Conservation (phyloP, 2,329 filamentous ascomycete genomes). For the Epichloe coenophiala region DNA sequence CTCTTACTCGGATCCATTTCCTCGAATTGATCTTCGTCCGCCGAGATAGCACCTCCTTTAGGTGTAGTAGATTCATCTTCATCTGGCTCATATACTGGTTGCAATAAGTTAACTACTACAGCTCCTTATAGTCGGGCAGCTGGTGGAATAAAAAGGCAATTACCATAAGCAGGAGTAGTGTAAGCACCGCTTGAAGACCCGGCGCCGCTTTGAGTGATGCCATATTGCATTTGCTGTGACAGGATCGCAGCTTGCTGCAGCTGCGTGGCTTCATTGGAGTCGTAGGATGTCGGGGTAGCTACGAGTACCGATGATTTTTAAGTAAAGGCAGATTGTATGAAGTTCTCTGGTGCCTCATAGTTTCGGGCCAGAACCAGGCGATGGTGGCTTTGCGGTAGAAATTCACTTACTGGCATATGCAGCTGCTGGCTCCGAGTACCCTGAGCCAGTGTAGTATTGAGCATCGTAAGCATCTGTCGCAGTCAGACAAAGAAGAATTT, state of each 20-base stretch:
- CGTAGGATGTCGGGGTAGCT: not conserved
- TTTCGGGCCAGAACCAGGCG: not conserved
- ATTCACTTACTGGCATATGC: not conserved
- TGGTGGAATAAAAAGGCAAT: not conserved
- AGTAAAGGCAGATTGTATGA: not conserved
- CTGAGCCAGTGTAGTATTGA: not conserved
- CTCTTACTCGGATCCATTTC: slow-evolving; percentile 25
- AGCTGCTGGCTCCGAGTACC: not conserved
- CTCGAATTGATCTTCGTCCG: slow-evolving; percentile 7
- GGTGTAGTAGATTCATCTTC: slow-evolving; percentile 1
- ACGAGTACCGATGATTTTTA: not conserved
- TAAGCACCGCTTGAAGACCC: not conserved
- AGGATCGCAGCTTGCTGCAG: not conserved
- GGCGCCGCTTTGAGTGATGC: not conserved
- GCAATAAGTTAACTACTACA: not conserved
- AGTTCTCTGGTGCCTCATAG: not conserved
- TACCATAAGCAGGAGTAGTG: not conserved
- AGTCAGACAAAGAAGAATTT: not conserved
- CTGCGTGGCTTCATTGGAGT: not conserved
- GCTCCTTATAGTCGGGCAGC: not conserved
- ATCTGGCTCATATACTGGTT: slow-evolving; percentile 3
- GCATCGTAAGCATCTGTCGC: not conserved
- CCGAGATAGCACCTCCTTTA: not conserved
- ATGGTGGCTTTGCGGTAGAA: not conserved
- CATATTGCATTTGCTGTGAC: slow-evolving; percentile 1